Evolutionary conservation across 225 moss, liverwort and hornwort genomes (phyloP).

Genomic region (Polytrichum formosum): DNA sequence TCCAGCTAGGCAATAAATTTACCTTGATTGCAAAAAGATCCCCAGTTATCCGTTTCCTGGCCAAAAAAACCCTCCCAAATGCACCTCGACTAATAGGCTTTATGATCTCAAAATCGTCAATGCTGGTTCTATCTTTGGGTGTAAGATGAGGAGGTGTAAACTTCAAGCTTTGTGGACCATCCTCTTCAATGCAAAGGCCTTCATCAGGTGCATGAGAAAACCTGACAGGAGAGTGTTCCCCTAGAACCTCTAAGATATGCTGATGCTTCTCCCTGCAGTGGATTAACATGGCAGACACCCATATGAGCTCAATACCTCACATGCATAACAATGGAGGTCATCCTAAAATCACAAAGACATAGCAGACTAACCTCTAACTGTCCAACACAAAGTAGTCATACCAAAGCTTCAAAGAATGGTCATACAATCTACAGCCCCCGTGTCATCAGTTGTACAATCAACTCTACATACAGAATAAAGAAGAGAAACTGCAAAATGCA

Average conservation of each 20-base stretch:
- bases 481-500: constrained; percentile 19
- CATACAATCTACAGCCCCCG: no score
- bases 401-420: no score
- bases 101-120: constrained; percentile 98
- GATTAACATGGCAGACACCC: no score
- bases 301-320: no score
- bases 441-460: no score
- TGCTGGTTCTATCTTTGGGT: constrained; percentile 91
- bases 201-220: constrained; percentile 60
- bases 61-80: constrained; percentile 96
- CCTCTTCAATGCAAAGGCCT: constrained; percentile 58
- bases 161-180: constrained; percentile 57
- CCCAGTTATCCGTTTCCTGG: constrained; percentile 88
- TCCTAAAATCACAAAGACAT: no score
- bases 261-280: constrained; percentile 83
- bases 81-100: constrained; percentile 99
- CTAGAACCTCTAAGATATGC: constrained; percentile 63
- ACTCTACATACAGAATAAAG: background rate
- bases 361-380: no score
- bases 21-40: constrained; percentile 99
- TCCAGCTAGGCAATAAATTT: background rate
- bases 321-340: no score
- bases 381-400: no score
- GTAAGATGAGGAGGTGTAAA: constrained; percentile 77
- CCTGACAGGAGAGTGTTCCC: constrained; percentile 58